Base-by-base conservation (phyloP, 768 basidiomycete species). In the Lentinus brumalis region DNA sequence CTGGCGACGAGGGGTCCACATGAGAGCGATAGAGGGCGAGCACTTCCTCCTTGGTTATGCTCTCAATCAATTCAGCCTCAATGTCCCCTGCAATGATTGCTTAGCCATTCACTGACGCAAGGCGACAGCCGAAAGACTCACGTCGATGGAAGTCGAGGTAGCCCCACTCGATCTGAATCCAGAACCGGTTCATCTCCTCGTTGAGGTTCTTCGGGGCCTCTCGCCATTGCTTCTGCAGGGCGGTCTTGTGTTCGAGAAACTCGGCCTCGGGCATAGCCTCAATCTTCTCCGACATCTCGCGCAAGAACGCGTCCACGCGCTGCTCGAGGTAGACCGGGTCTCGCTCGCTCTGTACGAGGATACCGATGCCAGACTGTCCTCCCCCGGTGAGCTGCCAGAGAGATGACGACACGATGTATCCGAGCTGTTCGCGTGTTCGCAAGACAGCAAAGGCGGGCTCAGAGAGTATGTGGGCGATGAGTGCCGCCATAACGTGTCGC, bases 371-470 rank as follows among this genome's bases (percentile, higher is more conserved):
- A 47, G 84, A 86, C 2, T 83, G 78, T n/a, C 91, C 89, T 44
- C 81, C 70, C 45, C 89, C 73, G 10, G 78, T 56, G 51, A 59
- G 71, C 29, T 55, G 51, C 83, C 83, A 86, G 32, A 76, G 70
- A 1, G 79, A 78, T 64, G 84, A 87, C 9, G 80, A 83, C 39
- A 97, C 96, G 45, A 97, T 81, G 72, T 99, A 99, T 5, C 97
- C 97, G 1, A 99, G 81, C 73, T 99, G 97, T 70, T 98, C 94
- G 71, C 93, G 88, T 4, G 96, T 98, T 31, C 97, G 88, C 32
- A 99, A 83, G 26, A 87, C 78, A 70, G 96, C 88, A 76, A 98
- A 99, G 10, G 91, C 84, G 1, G 96, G 96, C 67, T 99, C 97
- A n/a, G 83, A 79, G 40, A 96, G 80, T 58, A 98, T 90, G 66